phyloP scores from a whole-genome alignment of 345 rosid species.

The Lumnitzera littorea region DNA sequence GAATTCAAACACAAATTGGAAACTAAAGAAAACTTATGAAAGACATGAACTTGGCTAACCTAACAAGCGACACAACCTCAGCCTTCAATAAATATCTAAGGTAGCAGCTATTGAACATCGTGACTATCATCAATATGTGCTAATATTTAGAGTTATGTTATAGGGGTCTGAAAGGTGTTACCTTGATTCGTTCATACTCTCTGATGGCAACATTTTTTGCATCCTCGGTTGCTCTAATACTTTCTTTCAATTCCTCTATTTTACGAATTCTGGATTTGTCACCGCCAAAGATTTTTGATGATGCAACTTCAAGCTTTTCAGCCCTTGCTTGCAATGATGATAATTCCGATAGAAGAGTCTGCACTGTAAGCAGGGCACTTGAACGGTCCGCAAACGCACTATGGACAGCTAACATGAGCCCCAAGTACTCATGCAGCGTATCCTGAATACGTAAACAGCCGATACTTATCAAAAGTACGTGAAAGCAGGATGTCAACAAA shows the following conservation, averaged over 20 bases:
- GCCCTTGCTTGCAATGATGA: conserved; percentile 63
- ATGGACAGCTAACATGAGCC: conserved; percentile 82
- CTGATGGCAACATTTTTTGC: conserved; percentile 80
- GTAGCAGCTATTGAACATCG: too few species aligned
- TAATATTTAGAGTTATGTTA: background rate
- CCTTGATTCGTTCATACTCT: conserved; percentile 92
- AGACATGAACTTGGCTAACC: too few species aligned
- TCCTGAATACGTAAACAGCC: conserved; percentile 39
- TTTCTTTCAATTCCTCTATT: conserved; percentile 82
- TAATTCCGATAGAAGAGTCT: conserved; percentile 78
- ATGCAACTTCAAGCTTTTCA: conserved; percentile 89
- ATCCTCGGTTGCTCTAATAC: conserved; percentile 69
- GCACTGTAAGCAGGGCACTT: conserved; percentile 84
- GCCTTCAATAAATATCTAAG: too few species aligned
- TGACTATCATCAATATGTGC: background rate
- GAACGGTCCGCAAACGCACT: conserved; percentile 85
- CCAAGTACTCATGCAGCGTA: conserved; percentile 85
- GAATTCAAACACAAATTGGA: too few species aligned
- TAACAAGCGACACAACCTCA: too few species aligned
- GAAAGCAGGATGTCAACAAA: too few species aligned
- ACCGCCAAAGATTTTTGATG: conserved; percentile 94
- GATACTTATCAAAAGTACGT: conserved; percentile 1
- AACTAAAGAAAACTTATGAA: too few species aligned
- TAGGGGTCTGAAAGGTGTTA: conserved; percentile 9
- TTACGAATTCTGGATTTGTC: conserved; percentile 90